Base-by-base conservation (phyloP, 1,139 yeast genomes). In the Debaryomycetaceae sp. region DNA sequence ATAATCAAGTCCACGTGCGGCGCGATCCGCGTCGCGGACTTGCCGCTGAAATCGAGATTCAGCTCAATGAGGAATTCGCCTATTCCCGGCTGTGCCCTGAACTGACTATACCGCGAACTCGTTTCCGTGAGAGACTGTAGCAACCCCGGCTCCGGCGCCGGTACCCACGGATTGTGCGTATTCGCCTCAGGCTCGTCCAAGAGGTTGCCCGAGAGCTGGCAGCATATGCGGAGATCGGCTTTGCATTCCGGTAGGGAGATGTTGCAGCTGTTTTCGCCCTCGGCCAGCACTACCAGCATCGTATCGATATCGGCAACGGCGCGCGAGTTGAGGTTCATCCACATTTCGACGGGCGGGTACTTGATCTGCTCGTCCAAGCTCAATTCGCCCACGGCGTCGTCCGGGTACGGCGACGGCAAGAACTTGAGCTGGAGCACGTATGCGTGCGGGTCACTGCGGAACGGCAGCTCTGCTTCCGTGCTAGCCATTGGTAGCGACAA, bases 311-410 rank as follows among this genome's bases (percentile, higher is more conserved):
- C 66, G 2, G 70, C 61, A n/a, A 39, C 49, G 13, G 55, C 56
- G 15, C 47, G 43, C 7, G 52, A 55, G 35, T 61, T 58, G 30
- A 70, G 46, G 26, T 63, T 68, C 30, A 67, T 50, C 72, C 76
- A 69, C 28, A 73, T 50, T 41, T 73, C 79, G 3, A 73, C 51
- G 1, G 76, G 71, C 0, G 79, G 78, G 31, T 58, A 58, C 28
- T 51, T 44, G 32, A 47, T 42, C 27, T 44, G 41, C 11, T 38
- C 38, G n/a, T 38, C 38, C 13, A 34, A 28, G 11, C 39, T 43
- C 14, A 21, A 14, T 10, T 23, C 25, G n/a, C 37, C 35, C 14
- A 35, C 30, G 13, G 31, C 43, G 14, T 39, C 40, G 25, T 39
- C 44, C 29, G 38, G 44, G 39, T 49, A 54, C 7, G 70, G 61